A percentile compares a stretch with the other conserved stretches of the same genome.
Evolutionary conservation across 805 yeast genomes (phyloP).

Genomic region (Cyberlindnera bimundalis): DNA sequence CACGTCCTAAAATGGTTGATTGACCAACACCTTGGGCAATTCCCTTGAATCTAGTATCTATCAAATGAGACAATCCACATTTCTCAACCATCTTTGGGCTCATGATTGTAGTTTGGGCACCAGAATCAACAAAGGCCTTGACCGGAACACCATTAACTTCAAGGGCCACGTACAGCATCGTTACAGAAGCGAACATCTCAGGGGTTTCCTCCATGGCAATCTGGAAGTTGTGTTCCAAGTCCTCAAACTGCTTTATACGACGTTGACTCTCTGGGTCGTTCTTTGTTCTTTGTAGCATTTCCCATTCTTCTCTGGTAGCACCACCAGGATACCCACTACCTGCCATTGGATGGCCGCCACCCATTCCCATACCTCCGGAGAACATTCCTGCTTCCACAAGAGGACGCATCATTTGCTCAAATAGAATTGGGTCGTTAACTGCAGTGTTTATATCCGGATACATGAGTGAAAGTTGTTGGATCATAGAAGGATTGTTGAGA

Average conservation of each 20-base stretch:
- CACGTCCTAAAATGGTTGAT: slow-evolving; percentile 71
- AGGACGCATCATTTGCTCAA: slow-evolving; percentile 38
- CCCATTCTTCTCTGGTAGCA: slow-evolving; percentile 38
- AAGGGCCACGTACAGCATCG: slow-evolving; percentile 77
- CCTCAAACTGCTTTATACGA: slow-evolving; percentile 61
- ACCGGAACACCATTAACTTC: slow-evolving; percentile 77
- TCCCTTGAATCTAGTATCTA: slow-evolving; percentile 79
- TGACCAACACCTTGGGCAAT: slow-evolving; percentile 90
- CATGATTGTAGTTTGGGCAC: slow-evolving; percentile 89
- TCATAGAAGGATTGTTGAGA: slow-evolving; percentile 38
- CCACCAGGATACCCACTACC: slow-evolving; percentile 11
- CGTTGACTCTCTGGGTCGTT: slow-evolving; percentile 68
- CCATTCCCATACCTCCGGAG: slow-evolving; percentile 27
- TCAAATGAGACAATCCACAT: slow-evolving; percentile 64
- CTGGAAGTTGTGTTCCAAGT: slow-evolving; percentile 74
- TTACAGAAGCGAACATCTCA: slow-evolving; percentile 78
- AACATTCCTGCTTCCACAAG: slow-evolving; percentile 8
- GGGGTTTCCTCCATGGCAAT: slow-evolving; percentile 87
- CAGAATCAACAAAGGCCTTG: slow-evolving; percentile 94
- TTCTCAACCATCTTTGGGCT: slow-evolving; percentile 72
- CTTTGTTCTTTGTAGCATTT: slow-evolving; percentile 56
- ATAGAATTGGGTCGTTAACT: slow-evolving; percentile 45
- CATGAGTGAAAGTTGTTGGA: slow-evolving; percentile 33
- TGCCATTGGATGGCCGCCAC: background rate
- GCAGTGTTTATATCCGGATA: slow-evolving; percentile 48